Evolutionary conservation across 2,329 filamentous ascomycete species (phyloP).

Genomic region (Esteya vermicola): DNA sequence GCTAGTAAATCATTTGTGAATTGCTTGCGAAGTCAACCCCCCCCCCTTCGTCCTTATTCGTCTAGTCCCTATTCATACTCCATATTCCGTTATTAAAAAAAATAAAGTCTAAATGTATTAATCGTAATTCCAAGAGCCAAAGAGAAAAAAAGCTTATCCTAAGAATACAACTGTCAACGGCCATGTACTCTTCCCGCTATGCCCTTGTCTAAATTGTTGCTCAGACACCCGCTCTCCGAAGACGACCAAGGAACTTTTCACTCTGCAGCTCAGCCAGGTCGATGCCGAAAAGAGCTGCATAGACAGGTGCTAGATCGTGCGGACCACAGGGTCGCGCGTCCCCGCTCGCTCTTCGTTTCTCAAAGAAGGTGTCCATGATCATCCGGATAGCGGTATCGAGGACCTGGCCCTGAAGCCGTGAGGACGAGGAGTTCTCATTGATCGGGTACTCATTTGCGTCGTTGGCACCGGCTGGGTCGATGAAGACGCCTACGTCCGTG

Average conservation of each 20-base stretch:
- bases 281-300: neutral
- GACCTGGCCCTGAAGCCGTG: neutral
- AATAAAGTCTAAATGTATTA: no score
- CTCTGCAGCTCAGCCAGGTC: neutral
- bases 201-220: neutral
- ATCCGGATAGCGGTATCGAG: neutral
- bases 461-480: neutral
- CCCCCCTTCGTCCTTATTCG: no score
- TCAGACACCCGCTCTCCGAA: neutral
- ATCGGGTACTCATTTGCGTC: neutral
- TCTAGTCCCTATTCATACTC: no score
- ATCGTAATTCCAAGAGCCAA: no score
- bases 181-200: neutral
- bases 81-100: no score
- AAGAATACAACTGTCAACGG: no score
- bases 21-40: no score
- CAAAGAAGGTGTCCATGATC: neutral
- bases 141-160: no score
- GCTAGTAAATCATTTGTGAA: no score
- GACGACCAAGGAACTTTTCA: neutral
- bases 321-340: neutral
- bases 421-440: neutral
- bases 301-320: neutral
- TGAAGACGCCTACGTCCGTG: neutral
- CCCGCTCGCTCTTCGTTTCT: conserved; percentile 1